Evolutionary conservation across 2,329 filamentous ascomycete species (phyloP).

Genomic region (Elsinoe necatrix): DNA sequence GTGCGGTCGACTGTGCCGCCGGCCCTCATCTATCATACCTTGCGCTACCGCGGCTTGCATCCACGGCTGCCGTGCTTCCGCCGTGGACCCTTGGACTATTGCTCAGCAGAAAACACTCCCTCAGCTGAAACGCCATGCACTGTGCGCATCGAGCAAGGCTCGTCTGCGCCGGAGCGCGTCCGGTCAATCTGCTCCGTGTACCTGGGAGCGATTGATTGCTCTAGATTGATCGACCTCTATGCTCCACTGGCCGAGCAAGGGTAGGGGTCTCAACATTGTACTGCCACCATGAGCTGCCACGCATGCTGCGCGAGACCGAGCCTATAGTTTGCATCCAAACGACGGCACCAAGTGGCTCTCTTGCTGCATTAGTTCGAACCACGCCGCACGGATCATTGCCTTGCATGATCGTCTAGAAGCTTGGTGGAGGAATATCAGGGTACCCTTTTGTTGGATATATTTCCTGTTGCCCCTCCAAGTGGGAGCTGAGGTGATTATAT

Average conservation of each 20-base stretch:
- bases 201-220: not conserved
- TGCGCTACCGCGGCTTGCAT: constrained; percentile 6
- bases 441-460: constrained; percentile 2
- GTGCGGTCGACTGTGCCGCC: constrained; percentile 8
- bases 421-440: constrained; percentile 6
- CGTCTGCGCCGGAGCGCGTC: not conserved
- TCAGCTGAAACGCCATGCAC: constrained; percentile 13
- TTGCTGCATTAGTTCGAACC: constrained; percentile 7
- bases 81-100: constrained; percentile 9
- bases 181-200: not conserved
- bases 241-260: constrained; percentile 11
- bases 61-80: constrained; percentile 10
- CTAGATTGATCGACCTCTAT: not conserved
- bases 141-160: not conserved
- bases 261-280: not conserved
- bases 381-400: not conserved
- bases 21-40: constrained; percentile 12
- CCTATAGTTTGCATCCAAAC: constrained; percentile 6
- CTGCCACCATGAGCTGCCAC: constrained; percentile 5
- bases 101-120: not conserved
- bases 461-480: not conserved
- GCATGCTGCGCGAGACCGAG: constrained; percentile 5
- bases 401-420: not conserved
- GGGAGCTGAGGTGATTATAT: constrained; percentile 1
- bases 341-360: not conserved